A percentile compares a stretch with the other conserved stretches of the same genome.
Evolutionary conservation across 75 land plant genomes (phyloP).

Genomic region (Isoetes taiwanensis): DNA sequence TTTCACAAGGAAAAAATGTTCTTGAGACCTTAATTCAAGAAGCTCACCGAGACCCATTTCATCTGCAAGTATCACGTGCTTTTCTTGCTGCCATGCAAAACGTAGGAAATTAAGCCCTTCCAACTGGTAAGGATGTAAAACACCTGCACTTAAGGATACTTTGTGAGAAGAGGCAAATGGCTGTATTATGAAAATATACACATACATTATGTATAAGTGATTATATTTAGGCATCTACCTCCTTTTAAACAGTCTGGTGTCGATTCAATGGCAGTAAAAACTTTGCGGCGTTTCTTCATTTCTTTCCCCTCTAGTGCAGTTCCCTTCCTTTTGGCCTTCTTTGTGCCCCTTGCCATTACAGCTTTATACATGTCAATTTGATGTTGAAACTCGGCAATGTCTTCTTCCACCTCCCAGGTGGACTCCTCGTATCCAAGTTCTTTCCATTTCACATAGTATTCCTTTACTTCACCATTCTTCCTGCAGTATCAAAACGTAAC

Average conservation of each 20-base stretch:
- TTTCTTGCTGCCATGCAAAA: slow-evolving; percentile 79
- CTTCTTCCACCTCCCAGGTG: slow-evolving; percentile 85
- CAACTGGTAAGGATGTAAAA: slow-evolving; percentile 88
- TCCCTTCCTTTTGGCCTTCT: slow-evolving; percentile 37
- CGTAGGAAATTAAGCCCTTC: slow-evolving; percentile 95
- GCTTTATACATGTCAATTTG: slow-evolving; percentile 64
- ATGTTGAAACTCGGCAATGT: slow-evolving; percentile 66
- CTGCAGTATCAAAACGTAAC: slow-evolving; percentile 22
- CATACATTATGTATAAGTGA: background rate
- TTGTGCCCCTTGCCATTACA: slow-evolving; percentile 34
- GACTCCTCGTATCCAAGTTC: slow-evolving; percentile 90
- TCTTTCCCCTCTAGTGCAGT: slow-evolving; percentile 36
- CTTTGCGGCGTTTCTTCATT: slow-evolving; percentile 36
- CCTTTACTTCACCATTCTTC: slow-evolving; percentile 37
- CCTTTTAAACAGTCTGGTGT: slow-evolving; percentile 78
- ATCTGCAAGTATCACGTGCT: slow-evolving; percentile 96
- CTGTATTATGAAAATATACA: background rate
- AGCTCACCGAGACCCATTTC: slow-evolving; percentile 97
- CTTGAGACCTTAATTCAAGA: background rate
- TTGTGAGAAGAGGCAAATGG: background rate
- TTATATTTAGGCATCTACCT: slow-evolving; percentile 26
- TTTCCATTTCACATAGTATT: slow-evolving; percentile 94
- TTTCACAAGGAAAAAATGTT: background rate
- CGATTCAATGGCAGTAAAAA: slow-evolving; percentile 60
- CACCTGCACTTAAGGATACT: slow-evolving; percentile 26